A percentile compares a stretch with the other conserved stretches of the same genome.
Evolutionary conservation across 192 early-diverging fungal genomes (phyloP).

Genomic region (Rhizophagus prolifer): DNA sequence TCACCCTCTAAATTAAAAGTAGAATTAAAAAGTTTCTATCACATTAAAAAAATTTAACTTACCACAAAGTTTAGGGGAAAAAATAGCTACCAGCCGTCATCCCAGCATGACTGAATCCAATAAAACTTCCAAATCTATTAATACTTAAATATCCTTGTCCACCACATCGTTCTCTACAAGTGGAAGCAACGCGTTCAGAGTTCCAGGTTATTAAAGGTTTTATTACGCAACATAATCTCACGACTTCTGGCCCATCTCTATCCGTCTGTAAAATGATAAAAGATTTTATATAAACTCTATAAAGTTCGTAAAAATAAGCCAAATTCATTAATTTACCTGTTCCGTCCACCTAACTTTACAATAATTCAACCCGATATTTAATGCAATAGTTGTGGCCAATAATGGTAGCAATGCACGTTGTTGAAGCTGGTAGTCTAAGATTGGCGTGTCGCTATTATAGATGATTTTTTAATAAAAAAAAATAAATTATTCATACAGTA

Average conservation of each 20-base stretch:
- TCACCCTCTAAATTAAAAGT: slow-evolving; percentile 52
- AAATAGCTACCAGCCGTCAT: slow-evolving; percentile 59
- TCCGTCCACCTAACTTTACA: slow-evolving; percentile 65
- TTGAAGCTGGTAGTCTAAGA: slow-evolving; percentile 75
- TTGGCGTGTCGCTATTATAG: slow-evolving; percentile 60
- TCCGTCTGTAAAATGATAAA: slow-evolving; percentile 37
- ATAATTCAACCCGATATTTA: slow-evolving; percentile 80
- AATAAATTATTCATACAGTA: background rate
- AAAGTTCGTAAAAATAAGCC: background rate
- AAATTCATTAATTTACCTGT: background rate
- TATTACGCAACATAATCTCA: slow-evolving; percentile 74
- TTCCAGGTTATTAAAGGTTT: slow-evolving; percentile 77
- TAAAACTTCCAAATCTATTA: slow-evolving; percentile 63
- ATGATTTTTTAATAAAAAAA: background rate
- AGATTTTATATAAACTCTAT: slow-evolving; percentile 15
- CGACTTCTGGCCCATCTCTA: slow-evolving; percentile 58
- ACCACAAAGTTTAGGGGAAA: background rate
- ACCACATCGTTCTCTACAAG: slow-evolving; percentile 72
- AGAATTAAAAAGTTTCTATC: background rate
- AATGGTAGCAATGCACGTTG: slow-evolving; percentile 72
- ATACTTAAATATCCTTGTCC: slow-evolving; percentile 70
- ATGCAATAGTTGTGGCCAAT: slow-evolving; percentile 58
- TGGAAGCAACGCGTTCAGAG: slow-evolving; percentile 65
- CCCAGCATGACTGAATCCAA: slow-evolving; percentile 75
- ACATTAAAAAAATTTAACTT: background rate